Conservation (phyloP, 169 alveolate species). For the Theileria sp. region DNA sequence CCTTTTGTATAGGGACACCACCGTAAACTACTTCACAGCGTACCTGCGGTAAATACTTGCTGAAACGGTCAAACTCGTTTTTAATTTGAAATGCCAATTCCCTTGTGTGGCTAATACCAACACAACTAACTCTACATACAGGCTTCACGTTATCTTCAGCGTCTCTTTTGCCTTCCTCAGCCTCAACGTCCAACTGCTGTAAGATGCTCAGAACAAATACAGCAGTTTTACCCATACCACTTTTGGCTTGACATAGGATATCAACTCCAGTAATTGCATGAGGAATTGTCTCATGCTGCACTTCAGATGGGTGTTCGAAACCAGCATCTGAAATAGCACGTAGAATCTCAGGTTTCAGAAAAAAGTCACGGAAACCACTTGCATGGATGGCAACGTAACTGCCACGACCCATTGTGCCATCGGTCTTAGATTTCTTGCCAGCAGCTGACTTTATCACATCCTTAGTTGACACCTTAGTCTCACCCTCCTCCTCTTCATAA, state of each 20-base stretch:
- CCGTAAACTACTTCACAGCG: constrained; percentile 97
- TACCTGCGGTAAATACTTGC: constrained; percentile 91
- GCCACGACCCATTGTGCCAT: constrained; percentile 83
- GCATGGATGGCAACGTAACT: constrained; percentile 89
- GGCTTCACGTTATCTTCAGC: constrained; percentile 36
- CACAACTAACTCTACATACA: constrained; percentile 78
- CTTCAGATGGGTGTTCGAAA: constrained; percentile 99
- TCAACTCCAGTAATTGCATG: constrained; percentile 97
- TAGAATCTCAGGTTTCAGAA: constrained; percentile 93
- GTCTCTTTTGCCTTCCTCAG: constrained; percentile 67
- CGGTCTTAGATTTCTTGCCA: constrained; percentile 56
- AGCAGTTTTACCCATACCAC: constrained; percentile 99
- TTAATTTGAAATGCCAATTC: constrained; percentile 99
- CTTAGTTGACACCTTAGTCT: constrained; percentile 53
- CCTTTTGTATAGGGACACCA: constrained; percentile 94
- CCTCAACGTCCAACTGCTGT: constrained; percentile 90
- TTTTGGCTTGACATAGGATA: constrained; percentile 98
- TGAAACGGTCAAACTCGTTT: constrained; percentile 96
- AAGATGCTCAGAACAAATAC: constrained; percentile 97
- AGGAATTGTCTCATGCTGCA: constrained; percentile 98
- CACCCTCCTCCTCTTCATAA: constrained; percentile 78
- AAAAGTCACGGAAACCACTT: constrained; percentile 93
- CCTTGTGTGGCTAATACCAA: constrained; percentile 97
- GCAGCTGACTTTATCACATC: constrained; percentile 67
- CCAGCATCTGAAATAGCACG: constrained; percentile 97